These are phyloP conservation scores for Xylaria intraflava DNA, from an alignment of 495 filamentous ascomycete genomes.

Conservation along the genomic window DNA sequence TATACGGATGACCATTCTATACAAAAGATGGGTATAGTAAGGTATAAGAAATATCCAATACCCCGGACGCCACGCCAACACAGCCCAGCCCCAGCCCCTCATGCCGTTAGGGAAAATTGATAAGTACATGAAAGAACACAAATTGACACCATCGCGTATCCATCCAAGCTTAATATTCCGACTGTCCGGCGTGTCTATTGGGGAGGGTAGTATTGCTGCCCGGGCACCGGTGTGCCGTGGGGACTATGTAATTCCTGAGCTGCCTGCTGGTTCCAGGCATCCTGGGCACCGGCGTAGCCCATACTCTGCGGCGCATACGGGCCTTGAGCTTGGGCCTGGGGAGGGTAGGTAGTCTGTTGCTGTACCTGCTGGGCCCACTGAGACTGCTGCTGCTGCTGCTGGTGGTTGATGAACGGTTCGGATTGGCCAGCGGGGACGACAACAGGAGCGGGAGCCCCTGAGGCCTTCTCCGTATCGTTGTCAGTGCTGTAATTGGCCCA, in stretches of 20 bases:
- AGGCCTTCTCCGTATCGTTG: slow-evolving; percentile 29
- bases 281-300: slow-evolving; percentile 16
- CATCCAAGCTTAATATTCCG: not conserved
- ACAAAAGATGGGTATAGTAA: too few relatives aligned
- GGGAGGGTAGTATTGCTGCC: slow-evolving; percentile 17
- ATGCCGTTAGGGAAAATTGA: too few relatives aligned
- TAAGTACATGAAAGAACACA: not conserved
- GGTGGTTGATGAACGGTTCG: slow-evolving; percentile 2
- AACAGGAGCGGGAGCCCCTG: slow-evolving; percentile 13
- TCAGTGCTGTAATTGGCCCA: slow-evolving; percentile 16
- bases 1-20: too few relatives aligned
- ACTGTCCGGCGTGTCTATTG: slow-evolving; percentile 4
- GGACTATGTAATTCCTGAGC: slow-evolving; percentile 5
- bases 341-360: slow-evolving; percentile 14
- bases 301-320: slow-evolving; percentile 18
- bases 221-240: slow-evolving; percentile 12
- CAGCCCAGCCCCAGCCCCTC: too few relatives aligned
- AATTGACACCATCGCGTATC: not conserved
- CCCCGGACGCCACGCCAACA: too few relatives aligned
- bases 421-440: not conserved
- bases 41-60: too few relatives aligned
- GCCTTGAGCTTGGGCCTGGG: slow-evolving; percentile 14
- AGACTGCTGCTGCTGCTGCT: slow-evolving; percentile 13
- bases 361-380: slow-evolving; percentile 23
- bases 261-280: slow-evolving; percentile 9